Conservation (phyloP, 2,329 filamentous ascomycete genomes). For the Bisporella sp. region DNA sequence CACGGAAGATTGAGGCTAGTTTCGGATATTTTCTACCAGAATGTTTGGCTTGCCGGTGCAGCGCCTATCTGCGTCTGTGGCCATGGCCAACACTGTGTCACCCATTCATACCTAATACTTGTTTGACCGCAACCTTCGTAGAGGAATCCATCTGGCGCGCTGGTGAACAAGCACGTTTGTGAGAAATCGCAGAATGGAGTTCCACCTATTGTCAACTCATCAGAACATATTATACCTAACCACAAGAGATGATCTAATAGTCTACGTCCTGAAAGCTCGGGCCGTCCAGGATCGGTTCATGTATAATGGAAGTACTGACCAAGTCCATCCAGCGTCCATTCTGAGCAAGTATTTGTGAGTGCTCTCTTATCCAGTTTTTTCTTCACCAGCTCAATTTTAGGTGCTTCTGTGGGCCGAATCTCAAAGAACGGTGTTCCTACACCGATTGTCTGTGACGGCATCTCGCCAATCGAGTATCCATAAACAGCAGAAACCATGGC, state of each 20-base stretch:
- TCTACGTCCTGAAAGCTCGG: no score
- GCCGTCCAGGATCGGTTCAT: not conserved
- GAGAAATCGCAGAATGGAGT: conserved; percentile 13
- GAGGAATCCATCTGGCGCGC: conserved; percentile 4
- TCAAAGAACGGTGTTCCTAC: conserved; percentile 6
- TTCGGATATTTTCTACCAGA: conserved; percentile 5
- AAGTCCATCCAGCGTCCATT: conserved; percentile 17
- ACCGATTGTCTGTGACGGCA: conserved; percentile 13
- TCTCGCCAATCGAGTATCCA: conserved; percentile 6
- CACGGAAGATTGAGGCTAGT: not conserved
- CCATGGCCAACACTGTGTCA: conserved; percentile 16
- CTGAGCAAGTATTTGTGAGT: conserved; percentile 14
- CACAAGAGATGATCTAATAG: no score
- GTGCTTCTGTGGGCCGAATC: conserved; percentile 12
- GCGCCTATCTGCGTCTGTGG: conserved; percentile 2
- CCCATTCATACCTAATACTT: conserved; percentile 15
- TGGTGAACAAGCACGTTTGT: conserved; percentile 18
- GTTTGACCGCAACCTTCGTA: conserved; percentile 19
- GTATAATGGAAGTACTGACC: conserved; percentile 7
- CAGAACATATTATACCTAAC: not conserved
- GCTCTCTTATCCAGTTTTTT: conserved; percentile 12
- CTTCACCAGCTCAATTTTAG: conserved; percentile 16
- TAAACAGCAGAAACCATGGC: conserved; percentile 2
- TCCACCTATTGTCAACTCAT: conserved; percentile 4
- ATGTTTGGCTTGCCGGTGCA: conserved; percentile 12